A percentile compares a stretch with the other conserved stretches of the same genome.
Conservation (phyloP, 1,139 yeast species). For the Blastobotrys raffinosifermentans region DNA sequence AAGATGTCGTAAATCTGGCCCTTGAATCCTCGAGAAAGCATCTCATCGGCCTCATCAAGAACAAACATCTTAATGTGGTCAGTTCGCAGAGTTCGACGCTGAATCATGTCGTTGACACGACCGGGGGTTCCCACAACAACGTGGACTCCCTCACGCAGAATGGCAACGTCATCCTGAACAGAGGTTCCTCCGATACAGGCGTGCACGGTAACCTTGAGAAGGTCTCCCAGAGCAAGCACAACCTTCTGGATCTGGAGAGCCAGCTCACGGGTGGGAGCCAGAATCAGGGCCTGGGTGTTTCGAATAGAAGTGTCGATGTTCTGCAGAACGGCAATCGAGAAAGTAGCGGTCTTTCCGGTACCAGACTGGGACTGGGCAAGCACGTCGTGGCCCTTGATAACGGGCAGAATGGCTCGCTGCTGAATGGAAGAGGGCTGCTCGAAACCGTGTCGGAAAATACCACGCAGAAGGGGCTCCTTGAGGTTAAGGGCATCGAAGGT, state of each 20-base stretch:
- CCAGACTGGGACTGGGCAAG: constrained; percentile 99
- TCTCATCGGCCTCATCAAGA: constrained; percentile 92
- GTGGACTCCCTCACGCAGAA: constrained; percentile 72
- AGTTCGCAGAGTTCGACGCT: constrained; percentile 61
- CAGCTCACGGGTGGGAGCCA: constrained; percentile 94
- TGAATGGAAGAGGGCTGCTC: constrained; percentile 95
- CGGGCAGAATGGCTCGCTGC: constrained; percentile 88
- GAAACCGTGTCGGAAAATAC: constrained; percentile 87
- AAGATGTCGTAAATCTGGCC: constrained; percentile 90
- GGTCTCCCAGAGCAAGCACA: constrained; percentile 76
- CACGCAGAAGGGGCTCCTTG: constrained; percentile 44
- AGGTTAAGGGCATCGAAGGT: constrained; percentile 39
- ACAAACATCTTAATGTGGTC: constrained; percentile 76
- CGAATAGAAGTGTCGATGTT: constrained; percentile 61
- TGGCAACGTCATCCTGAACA: constrained; percentile 73
- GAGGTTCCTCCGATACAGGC: constrained; percentile 93
- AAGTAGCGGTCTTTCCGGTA: constrained; percentile 97
- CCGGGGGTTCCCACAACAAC: constrained; percentile 98
- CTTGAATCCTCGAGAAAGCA: constrained; percentile 84
- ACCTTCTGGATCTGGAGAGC: constrained; percentile 88
- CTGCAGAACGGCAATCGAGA: constrained; percentile 85
- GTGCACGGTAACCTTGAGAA: constrained; percentile 72
- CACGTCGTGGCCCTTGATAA: constrained; percentile 83
- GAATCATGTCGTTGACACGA: constrained; percentile 80
- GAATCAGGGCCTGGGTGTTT: constrained; percentile 60